phyloP scores from a whole-genome alignment of 257 asterid species.

The Craterostigma plantagineum region DNA sequence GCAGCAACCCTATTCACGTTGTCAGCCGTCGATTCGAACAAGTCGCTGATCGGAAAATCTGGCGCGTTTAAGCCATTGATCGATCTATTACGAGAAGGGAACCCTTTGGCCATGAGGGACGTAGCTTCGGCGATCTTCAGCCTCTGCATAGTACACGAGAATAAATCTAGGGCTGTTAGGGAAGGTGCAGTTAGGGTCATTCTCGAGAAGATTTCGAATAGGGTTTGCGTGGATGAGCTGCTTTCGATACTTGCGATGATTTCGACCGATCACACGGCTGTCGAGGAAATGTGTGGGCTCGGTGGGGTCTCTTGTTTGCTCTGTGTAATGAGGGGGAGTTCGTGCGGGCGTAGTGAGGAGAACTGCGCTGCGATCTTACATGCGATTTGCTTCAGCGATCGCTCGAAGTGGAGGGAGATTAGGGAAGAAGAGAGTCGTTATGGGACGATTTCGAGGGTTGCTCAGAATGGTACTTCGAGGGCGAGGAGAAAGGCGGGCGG shows the following conservation, averaged over 20 bases:
- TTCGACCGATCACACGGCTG: constrained; percentile 42
- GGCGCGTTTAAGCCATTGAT: constrained; percentile 58
- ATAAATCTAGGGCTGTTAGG: constrained; percentile 49
- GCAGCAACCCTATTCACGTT: constrained; percentile 82
- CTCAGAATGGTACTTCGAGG: constrained; percentile 60
- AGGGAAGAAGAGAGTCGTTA: constrained; percentile 44
- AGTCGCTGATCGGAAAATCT: constrained; percentile 51
- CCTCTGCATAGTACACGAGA: constrained; percentile 55
- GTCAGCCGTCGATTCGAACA: constrained; percentile 72
- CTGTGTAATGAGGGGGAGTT: constrained; percentile 37
- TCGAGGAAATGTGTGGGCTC: constrained; percentile 55
- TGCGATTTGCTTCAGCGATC: constrained; percentile 38
- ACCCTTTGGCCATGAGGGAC: constrained; percentile 48
- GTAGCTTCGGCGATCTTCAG: constrained; percentile 71
- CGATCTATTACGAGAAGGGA: constrained; percentile 53
- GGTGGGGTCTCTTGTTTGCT: constrained; percentile 55
- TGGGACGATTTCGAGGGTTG: constrained; percentile 46
- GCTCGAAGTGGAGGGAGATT: constrained; percentile 46
- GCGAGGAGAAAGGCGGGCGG: constrained; percentile 72
- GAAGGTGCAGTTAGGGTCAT: constrained; percentile 59
- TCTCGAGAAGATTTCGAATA: constrained; percentile 28
- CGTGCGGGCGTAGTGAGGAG: constrained; percentile 57
- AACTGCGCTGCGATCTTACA: constrained; percentile 55
- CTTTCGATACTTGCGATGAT: constrained; percentile 73
- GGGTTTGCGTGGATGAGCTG: constrained; percentile 53